Percentiles rank a stretch among this genome's conserved stretches.
Evolutionary conservation across 176 grass and related monocot species (phyloP).

Genomic region (Canna indica): DNA sequence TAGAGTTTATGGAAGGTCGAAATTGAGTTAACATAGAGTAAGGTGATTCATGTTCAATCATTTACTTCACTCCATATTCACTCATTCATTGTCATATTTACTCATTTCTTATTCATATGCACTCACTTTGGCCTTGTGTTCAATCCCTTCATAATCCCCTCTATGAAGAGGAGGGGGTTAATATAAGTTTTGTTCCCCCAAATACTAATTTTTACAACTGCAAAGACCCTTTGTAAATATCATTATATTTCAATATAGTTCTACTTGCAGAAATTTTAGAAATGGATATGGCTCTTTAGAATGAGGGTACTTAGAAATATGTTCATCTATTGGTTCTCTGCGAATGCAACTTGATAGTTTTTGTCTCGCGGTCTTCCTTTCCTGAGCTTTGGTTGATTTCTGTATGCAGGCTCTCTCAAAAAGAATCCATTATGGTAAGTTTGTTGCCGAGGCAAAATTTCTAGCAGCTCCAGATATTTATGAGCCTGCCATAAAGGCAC

Average conservation of each 20-base stretch:
- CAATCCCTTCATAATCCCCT: too few species aligned
- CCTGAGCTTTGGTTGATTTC: background rate
- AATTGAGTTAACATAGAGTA: too few species aligned
- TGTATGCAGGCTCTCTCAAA: constrained; percentile 64
- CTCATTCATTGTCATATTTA: too few species aligned
- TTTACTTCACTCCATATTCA: too few species aligned
- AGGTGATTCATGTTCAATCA: too few species aligned
- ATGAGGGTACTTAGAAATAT: background rate
- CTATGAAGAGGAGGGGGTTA: too few species aligned
- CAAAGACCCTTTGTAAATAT: background rate
- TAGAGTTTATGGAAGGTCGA: too few species aligned
- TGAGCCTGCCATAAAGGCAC: constrained; percentile 51
- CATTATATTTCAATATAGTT: background rate
- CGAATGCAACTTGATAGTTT: background rate
- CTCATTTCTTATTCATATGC: too few species aligned
- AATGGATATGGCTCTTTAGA: background rate
- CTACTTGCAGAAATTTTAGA: background rate
- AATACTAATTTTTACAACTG: background rate
- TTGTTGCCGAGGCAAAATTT: constrained; percentile 95
- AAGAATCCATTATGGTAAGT: constrained; percentile 98
- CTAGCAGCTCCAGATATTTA: constrained; percentile 45
- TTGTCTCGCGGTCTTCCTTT: background rate
- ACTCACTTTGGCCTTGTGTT: too few species aligned
- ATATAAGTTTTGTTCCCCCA: too few species aligned
- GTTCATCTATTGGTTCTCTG: background rate